These are phyloP conservation scores for Exophiala dermatitidis DNA, from an alignment of 2,329 filamentous ascomycete genomes.

Conservation along the genomic window DNA sequence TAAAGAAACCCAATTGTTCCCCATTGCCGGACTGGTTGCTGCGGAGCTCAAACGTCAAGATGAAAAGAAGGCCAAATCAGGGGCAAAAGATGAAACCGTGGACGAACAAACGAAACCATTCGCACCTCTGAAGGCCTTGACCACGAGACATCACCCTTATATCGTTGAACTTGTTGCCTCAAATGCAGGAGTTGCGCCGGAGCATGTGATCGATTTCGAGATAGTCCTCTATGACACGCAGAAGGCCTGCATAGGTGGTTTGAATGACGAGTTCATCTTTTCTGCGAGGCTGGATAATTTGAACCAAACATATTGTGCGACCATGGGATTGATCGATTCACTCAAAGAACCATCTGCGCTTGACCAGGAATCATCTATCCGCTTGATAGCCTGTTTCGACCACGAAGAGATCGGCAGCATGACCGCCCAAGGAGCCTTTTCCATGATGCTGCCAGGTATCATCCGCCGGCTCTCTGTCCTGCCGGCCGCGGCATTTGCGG, in stretches of 20 bases:
- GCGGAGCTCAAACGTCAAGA: conserved; percentile 76
- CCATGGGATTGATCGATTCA: conserved; percentile 77
- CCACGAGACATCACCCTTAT: conserved; percentile 80
- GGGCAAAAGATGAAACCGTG: conserved; percentile 39
- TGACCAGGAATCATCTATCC: conserved; percentile 70
- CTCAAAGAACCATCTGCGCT: conserved; percentile 58
- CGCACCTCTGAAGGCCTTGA: conserved; percentile 67
- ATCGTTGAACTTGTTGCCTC: conserved; percentile 78
- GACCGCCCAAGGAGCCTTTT: conserved; percentile 88
- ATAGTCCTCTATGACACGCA: conserved; percentile 96
- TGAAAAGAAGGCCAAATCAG: conserved; percentile 28
- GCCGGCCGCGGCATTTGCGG: conserved; percentile 50
- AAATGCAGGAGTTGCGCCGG: conserved; percentile 62
- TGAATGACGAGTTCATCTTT: conserved; percentile 92
- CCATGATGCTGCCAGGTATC: conserved; percentile 80
- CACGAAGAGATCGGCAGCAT: conserved; percentile 94
- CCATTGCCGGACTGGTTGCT: conserved; percentile 78
- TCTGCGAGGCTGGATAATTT: conserved; percentile 93
- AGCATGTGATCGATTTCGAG: conserved; percentile 85
- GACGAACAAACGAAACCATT: conserved; percentile 47
- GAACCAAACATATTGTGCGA: conserved; percentile 90
- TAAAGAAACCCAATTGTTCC: conserved; percentile 93
- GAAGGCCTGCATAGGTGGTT: conserved; percentile 76
- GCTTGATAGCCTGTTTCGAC: conserved; percentile 90
- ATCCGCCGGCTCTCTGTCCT: conserved; percentile 79